Conservation (phyloP, 768 basidiomycete genomes). For the Lentinula boryana region DNA sequence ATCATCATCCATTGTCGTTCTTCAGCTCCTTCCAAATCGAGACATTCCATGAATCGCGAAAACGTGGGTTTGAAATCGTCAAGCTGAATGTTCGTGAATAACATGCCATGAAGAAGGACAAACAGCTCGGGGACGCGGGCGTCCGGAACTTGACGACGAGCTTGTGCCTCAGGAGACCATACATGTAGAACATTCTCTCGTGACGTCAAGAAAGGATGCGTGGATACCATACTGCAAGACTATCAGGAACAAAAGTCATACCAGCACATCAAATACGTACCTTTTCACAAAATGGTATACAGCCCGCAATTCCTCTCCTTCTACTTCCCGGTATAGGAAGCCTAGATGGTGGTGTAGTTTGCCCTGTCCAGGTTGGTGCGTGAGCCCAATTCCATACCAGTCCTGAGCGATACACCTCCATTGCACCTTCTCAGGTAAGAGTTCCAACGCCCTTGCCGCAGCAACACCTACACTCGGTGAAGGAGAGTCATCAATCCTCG, state of each 20-base stretch:
- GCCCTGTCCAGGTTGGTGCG: conserved; percentile 89
- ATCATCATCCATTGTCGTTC: conserved; percentile 97
- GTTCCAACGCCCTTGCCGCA: conserved; percentile 69
- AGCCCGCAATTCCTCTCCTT: conserved; percentile 74
- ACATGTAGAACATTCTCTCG: conserved; percentile 85
- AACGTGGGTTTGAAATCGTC: conserved; percentile 84
- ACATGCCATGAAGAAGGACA: conserved; percentile 91
- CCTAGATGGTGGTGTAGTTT: conserved; percentile 94
- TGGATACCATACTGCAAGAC: conserved; percentile 72
- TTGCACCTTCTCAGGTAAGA: conserved; percentile 87
- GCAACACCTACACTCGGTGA: conserved; percentile 79
- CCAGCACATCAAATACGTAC: conserved; percentile 34
- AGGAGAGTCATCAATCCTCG: conserved; percentile 58
- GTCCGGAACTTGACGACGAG: conserved; percentile 71
- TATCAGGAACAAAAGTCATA: neutral
- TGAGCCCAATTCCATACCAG: conserved; percentile 88
- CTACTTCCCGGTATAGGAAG: conserved; percentile 76
- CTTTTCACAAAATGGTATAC: conserved; percentile 96
- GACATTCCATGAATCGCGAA: conserved; percentile 80
- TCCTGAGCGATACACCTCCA: conserved; percentile 88
- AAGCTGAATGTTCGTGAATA: conserved; percentile 92
- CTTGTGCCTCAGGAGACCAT: conserved; percentile 76
- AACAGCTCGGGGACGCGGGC: conserved; percentile 74
- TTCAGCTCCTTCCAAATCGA: conserved; percentile 74
- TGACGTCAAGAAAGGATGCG: conserved; percentile 82